Percentiles rank a stretch among this genome's conserved stretches.
Conservation (phyloP, 1,284 basidiomycete species). For the Puccinia horiana region DNA sequence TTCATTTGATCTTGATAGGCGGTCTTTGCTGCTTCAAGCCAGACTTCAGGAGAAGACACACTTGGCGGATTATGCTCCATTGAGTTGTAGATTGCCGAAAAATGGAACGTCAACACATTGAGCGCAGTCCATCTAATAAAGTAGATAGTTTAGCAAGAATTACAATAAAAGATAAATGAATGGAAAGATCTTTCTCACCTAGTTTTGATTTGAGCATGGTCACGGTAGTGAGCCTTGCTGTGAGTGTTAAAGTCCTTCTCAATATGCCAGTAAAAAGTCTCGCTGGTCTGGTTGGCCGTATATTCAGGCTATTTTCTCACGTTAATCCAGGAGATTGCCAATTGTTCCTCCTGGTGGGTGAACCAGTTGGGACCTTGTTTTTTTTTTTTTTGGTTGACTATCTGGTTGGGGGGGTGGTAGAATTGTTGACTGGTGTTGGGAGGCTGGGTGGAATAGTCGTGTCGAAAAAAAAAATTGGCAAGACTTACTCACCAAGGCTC, state of each 20-base stretch:
- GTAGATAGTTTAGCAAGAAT: neutral
- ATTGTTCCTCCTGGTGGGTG: constrained; percentile 19
- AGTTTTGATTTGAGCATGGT: neutral
- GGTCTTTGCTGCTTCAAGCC: neutral
- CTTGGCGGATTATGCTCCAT: constrained; percentile 16
- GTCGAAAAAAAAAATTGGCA: no score
- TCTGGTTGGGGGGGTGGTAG: neutral
- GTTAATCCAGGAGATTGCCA: constrained; percentile 22
- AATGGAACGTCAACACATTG: constrained; percentile 2
- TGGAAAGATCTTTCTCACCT: neutral
- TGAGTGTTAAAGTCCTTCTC: neutral
- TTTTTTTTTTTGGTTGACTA: neutral
- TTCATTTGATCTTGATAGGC: constrained; percentile 19
- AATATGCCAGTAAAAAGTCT: constrained; percentile 3
- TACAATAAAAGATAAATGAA: neutral
- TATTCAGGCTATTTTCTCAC: constrained; percentile 8
- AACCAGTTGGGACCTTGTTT: constrained; percentile 24
- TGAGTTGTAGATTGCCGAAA: neutral
- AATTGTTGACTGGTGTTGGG: neutral
- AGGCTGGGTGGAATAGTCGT: no score
- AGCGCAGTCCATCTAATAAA: neutral
- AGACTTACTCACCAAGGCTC: no score
- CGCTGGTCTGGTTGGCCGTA: neutral
- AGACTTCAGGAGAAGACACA: neutral
- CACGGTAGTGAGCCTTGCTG: constrained; percentile 5